Conservation (phyloP, 2,329 filamentous ascomycete genomes). For the Colletotrichum chrysophilum region DNA sequence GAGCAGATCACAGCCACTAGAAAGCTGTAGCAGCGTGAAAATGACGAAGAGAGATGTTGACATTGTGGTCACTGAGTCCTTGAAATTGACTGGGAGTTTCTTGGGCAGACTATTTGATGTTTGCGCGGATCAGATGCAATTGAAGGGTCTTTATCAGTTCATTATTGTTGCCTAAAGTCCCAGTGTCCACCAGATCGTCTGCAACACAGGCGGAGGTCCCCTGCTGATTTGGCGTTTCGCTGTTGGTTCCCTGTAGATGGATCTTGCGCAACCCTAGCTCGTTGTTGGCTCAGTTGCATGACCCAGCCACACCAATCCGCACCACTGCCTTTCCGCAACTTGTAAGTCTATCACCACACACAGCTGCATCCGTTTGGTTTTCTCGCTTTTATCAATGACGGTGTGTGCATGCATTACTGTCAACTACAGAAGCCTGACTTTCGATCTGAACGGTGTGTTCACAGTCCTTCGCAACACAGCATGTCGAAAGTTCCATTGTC, state of each 20-base stretch:
- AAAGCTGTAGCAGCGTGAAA: background rate
- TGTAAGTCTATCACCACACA: background rate
- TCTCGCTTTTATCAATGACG: background rate
- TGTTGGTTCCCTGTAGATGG: background rate
- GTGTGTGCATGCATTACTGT: background rate
- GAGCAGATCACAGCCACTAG: fast-evolving
- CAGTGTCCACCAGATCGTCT: background rate
- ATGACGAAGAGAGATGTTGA: background rate
- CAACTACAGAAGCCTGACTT: background rate
- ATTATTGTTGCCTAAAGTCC: background rate
- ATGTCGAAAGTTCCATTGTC: background rate
- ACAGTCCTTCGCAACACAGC: too few species aligned
- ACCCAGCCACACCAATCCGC: background rate
- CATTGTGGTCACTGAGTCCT: background rate
- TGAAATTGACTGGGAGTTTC: background rate
- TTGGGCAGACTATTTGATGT: background rate
- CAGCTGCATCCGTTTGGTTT: fast-evolving
- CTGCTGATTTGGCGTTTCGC: background rate
- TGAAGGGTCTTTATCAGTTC: background rate
- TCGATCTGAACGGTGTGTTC: background rate
- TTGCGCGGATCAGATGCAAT: background rate
- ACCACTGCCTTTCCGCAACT: background rate
- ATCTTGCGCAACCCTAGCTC: background rate
- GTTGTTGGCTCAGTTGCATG: background rate
- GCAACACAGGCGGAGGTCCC: background rate